A percentile compares a stretch with the other conserved stretches of the same genome.
Conservation (phyloP, 768 basidiomycete genomes). For the Tylopilus subfusipes region DNA sequence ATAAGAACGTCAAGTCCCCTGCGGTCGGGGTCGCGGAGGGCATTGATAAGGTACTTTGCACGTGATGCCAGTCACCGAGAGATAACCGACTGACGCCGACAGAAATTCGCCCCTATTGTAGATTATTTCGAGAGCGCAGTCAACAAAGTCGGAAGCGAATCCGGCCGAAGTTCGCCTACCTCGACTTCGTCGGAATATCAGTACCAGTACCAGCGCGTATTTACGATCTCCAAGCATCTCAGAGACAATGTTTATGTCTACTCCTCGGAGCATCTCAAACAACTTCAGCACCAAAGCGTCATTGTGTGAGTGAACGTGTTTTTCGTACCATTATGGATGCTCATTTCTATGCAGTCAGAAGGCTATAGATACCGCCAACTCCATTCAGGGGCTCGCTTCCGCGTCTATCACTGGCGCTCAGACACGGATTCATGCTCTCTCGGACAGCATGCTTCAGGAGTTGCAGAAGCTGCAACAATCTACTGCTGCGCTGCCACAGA, state of each 20-base stretch:
- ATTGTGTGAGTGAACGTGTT: conserved; percentile 50
- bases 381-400: conserved; percentile 57
- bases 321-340: not conserved
- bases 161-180: conserved; percentile 43
- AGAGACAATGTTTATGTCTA: conserved; percentile 60
- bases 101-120: conserved; percentile 74
- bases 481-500: conserved; percentile 53
- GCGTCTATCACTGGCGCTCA: conserved; percentile 54
- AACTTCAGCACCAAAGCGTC: conserved; percentile 61
- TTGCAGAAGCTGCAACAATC: conserved; percentile 64
- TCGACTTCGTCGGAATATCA: conserved; percentile 52
- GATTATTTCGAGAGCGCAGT: conserved; percentile 65
- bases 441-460: conserved; percentile 63
- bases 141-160: conserved; percentile 44
- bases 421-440: conserved; percentile 53
- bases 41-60: conserved; percentile 63
- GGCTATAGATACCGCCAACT: conserved; percentile 63
- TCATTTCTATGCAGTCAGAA: conserved; percentile 47
- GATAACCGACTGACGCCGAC: conserved; percentile 9
- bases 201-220: conserved; percentile 77
- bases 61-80: conserved; percentile 16
- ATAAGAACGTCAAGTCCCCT: conserved; percentile 61
- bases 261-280: conserved; percentile 68
- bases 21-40: conserved; percentile 60
- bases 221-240: conserved; percentile 60